A percentile compares a stretch with the other conserved stretches of the same genome.
These are phyloP conservation scores for Strobilomyces confusus DNA, from an alignment of 768 basidiomycete genomes.

Conservation along the genomic window DNA sequence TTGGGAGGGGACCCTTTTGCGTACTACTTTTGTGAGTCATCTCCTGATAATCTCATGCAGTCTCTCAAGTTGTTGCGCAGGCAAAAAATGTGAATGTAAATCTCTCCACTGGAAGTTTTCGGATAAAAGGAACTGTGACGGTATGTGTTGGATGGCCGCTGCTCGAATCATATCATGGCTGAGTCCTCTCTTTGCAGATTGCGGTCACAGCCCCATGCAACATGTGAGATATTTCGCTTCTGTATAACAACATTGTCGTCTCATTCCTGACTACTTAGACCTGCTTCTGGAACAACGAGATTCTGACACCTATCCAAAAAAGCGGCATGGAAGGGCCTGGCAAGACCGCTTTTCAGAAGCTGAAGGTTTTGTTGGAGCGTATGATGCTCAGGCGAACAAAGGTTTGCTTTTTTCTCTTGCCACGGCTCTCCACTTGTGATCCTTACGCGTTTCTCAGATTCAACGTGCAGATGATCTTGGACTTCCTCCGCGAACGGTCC, in stretches of 20 bases:
- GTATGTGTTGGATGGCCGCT: constrained; percentile 36
- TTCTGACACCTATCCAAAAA: constrained; percentile 93
- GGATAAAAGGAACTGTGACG: constrained; percentile 79
- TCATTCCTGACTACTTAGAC: constrained; percentile 44
- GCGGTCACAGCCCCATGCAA: constrained; percentile 82
- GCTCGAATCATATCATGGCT: neutral
- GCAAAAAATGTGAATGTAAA: constrained; percentile 91
- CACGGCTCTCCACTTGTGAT: neutral
- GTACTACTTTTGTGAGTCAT: constrained; percentile 77
- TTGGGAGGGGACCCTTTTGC: constrained; percentile 91
- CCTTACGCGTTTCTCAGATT: constrained; percentile 42
- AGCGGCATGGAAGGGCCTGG: constrained; percentile 82
- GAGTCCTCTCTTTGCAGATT: constrained; percentile 45
- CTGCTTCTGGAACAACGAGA: constrained; percentile 97
- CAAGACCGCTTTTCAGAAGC: constrained; percentile 81
- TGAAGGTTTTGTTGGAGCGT: constrained; percentile 81
- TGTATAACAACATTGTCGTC: neutral
- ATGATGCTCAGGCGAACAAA: constrained; percentile 96
- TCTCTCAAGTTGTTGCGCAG: constrained; percentile 32
- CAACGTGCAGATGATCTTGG: constrained; percentile 97
- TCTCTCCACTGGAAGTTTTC: constrained; percentile 92
- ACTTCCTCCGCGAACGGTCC: constrained; percentile 86
- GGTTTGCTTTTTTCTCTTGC: constrained; percentile 32
- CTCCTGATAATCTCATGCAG: neutral
- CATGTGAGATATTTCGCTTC: constrained; percentile 45